Evolutionary conservation across 208 protist species (phyloP).

Genomic region (Entamoeba histolytica): DNA sequence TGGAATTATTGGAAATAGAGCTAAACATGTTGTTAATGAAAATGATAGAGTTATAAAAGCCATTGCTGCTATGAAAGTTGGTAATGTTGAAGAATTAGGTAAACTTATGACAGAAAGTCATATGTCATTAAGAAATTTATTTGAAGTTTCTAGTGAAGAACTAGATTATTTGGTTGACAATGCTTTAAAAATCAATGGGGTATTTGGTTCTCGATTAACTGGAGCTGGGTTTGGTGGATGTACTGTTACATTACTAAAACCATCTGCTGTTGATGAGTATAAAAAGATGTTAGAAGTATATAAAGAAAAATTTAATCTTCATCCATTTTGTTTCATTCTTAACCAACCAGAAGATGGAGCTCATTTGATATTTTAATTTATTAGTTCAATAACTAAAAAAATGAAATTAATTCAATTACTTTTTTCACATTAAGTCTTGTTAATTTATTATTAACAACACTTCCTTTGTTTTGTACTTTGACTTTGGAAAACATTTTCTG

Average conservation of each 20-base stretch:
- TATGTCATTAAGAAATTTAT: slow-evolving; percentile 1
- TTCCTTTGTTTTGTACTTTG: no score
- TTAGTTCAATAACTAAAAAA: no score
- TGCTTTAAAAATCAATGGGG: background rate
- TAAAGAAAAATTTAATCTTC: background rate
- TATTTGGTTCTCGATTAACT: slow-evolving; percentile 19
- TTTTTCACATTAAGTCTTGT: no score
- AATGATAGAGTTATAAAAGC: background rate
- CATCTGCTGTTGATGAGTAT: background rate
- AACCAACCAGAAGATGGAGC: background rate
- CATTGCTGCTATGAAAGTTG: background rate
- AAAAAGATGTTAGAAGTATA: background rate
- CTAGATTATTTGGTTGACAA: slow-evolving; percentile 12
- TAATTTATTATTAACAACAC: no score
- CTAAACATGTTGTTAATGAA: background rate
- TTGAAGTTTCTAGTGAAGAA: slow-evolving; percentile 16
- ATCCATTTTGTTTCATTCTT: background rate
- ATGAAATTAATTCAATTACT: no score
- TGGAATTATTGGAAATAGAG: background rate
- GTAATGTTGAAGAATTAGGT: slow-evolving; percentile 6
- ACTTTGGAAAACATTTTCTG: no score
- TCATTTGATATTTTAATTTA: background rate
- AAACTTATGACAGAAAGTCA: slow-evolving; percentile 21
- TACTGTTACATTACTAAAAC: slow-evolving; percentile 9
- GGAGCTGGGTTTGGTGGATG: slow-evolving; percentile 28